Percentiles rank a stretch among this genome's conserved stretches.
Conservation (phyloP, 2,329 filamentous ascomycete species). For the Cryphonectria nitschkei region DNA sequence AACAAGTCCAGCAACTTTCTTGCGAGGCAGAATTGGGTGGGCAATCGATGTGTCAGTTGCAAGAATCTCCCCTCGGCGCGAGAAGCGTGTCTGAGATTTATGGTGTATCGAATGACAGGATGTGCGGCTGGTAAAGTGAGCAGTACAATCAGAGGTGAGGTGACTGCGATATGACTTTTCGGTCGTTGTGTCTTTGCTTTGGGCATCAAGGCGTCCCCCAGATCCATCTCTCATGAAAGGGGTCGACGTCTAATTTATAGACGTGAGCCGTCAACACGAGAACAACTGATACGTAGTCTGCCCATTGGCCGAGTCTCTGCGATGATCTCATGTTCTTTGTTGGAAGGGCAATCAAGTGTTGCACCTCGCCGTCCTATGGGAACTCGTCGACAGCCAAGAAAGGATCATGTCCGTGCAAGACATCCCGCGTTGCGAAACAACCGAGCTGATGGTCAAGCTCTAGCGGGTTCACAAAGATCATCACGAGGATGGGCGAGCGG, state of each 20-base stretch:
- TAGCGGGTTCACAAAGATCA: slow-evolving; percentile 2
- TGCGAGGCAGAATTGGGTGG: background rate
- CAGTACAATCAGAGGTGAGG: background rate
- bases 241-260: slow-evolving; percentile 24
- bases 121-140: background rate
- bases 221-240: background rate
- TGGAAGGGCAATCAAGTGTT: slow-evolving; percentile 10
- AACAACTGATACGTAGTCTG: background rate
- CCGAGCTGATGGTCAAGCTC: slow-evolving; percentile 14
- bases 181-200: background rate
- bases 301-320: background rate
- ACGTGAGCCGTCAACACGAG: background rate
- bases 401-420: background rate
- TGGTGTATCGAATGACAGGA: background rate
- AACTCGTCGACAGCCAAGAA: background rate
- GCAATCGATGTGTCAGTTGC: background rate
- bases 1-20: background rate
- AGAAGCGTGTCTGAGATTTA: background rate
- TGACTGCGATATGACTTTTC: background rate
- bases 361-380: background rate
- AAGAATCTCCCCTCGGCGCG: background rate
- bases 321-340: background rate
- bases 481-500: slow-evolving; percentile 14
- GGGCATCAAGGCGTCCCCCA: no score
- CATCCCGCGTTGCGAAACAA: slow-evolving; percentile 13